Conservation (phyloP, 345 rosid species). For the Sisymbrium irio region DNA sequence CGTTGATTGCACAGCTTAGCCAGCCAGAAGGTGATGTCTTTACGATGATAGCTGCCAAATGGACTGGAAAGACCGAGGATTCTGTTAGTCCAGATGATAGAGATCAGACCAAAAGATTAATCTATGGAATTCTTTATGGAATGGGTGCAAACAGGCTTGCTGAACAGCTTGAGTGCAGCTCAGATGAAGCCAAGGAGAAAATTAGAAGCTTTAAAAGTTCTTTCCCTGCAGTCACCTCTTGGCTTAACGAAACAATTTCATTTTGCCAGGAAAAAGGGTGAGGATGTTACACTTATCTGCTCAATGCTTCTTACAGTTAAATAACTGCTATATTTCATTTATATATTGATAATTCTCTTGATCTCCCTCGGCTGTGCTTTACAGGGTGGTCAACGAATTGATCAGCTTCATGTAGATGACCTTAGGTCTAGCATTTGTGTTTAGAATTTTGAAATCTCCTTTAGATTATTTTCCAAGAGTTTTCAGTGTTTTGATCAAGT, state of each 20-base stretch:
- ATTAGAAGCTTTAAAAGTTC: slow-evolving; percentile 73
- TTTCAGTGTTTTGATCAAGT: background rate
- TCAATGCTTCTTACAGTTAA: background rate
- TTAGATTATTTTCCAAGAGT: background rate
- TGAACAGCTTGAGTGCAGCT: slow-evolving; percentile 78
- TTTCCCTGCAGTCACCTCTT: slow-evolving; percentile 83
- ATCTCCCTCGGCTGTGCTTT: background rate
- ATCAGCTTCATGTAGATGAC: background rate
- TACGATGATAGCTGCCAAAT: slow-evolving; percentile 81
- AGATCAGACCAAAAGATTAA: slow-evolving; percentile 88
- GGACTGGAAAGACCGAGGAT: slow-evolving; percentile 75
- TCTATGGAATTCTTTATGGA: slow-evolving; percentile 96
- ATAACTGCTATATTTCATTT: background rate
- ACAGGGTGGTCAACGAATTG: background rate
- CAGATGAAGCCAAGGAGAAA: slow-evolving; percentile 82
- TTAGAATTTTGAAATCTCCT: background rate
- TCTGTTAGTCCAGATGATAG: slow-evolving; percentile 63
- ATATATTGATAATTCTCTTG: background rate
- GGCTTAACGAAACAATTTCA: slow-evolving; percentile 71
- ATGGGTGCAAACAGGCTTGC: slow-evolving; percentile 93
- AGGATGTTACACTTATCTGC: slow-evolving; percentile 23
- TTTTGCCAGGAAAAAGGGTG: slow-evolving; percentile 82
- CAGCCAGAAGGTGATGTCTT: slow-evolving; percentile 86
- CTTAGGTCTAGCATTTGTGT: background rate
- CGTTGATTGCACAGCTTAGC: slow-evolving; percentile 70